Conservation (phyloP, 164 flowering plant species). For the Dillenia suffruticosa region DNA sequence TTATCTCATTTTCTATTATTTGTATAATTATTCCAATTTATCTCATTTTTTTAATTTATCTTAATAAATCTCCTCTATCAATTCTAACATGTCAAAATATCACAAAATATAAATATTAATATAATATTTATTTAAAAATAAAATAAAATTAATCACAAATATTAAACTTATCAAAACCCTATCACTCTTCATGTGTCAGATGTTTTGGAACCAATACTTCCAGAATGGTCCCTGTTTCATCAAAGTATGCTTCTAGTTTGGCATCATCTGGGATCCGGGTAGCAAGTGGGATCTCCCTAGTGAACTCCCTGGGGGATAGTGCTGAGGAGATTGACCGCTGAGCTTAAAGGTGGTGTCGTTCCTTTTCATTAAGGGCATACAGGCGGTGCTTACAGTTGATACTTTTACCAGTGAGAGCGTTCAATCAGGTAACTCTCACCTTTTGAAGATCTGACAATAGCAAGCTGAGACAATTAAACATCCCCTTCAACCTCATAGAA, state of each 20-base stretch:
- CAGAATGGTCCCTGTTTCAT: constrained; percentile 65
- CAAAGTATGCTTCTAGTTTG: constrained; percentile 79
- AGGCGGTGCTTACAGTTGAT: constrained; percentile 65
- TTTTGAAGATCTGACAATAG: constrained; percentile 68
- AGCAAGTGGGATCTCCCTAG: constrained; percentile 73
- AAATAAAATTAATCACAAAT: no score
- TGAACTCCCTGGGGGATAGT: constrained; percentile 89
- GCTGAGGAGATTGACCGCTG: constrained; percentile 78
- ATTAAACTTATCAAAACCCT: no score
- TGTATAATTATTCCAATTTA: no score
- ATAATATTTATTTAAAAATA: no score
- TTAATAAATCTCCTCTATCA: no score
- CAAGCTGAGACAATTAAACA: constrained; percentile 31
- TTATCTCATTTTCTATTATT: no score
- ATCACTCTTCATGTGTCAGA: constrained; percentile 78
- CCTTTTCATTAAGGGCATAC: constrained; percentile 68
- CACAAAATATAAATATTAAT: no score
- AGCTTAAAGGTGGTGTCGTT: constrained; percentile 84
- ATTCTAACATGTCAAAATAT: no score
- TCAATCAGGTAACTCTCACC: constrained; percentile 92
- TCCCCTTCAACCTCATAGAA: constrained; percentile 39
- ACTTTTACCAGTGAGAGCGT: constrained; percentile 74
- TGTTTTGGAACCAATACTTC: constrained; percentile 92
- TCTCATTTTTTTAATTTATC: no score
- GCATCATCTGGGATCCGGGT: constrained; percentile 91